A percentile compares a stretch with the other conserved stretches of the same genome.
Conservation (phyloP, 2,329 filamentous ascomycete species). For the Dothistroma pini region DNA sequence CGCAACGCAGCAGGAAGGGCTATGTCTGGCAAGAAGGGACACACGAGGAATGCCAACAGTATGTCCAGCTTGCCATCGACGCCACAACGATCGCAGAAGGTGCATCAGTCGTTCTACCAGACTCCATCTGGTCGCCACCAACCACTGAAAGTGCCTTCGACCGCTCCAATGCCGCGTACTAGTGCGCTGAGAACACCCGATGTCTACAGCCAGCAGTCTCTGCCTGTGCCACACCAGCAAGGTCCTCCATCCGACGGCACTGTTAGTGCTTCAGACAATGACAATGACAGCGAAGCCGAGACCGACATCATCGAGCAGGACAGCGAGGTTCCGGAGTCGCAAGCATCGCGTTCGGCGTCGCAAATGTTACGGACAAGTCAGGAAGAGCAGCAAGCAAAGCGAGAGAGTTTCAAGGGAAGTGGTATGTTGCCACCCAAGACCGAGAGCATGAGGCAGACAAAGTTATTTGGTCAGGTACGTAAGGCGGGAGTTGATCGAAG, state of each 20-base stretch:
- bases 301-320: constrained; percentile 59
- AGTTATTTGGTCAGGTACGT: constrained; percentile 59
- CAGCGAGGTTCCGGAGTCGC: constrained; percentile 65
- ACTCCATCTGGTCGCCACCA: constrained; percentile 27
- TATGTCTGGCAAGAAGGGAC: constrained; percentile 54
- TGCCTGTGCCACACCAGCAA: constrained; percentile 19
- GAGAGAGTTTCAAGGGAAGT: constrained; percentile 37
- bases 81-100: constrained; percentile 54
- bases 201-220: constrained; percentile 24
- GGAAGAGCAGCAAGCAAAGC: constrained; percentile 37
- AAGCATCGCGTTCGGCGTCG: constrained; percentile 76
- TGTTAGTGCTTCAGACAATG: constrained; percentile 64
- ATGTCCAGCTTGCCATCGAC: constrained; percentile 81
- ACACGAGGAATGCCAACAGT: constrained; percentile 74
- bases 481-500: constrained; percentile 49
- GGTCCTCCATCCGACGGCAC: constrained; percentile 54
- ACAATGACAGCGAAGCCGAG: constrained; percentile 49
- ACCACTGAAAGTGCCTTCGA: constrained; percentile 43
- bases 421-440: constrained; percentile 23
- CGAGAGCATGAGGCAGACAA: constrained; percentile 52
- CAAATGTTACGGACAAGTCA: constrained; percentile 51
- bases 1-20: constrained; percentile 48
- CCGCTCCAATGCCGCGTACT: constrained; percentile 47
- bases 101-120: constrained; percentile 50
- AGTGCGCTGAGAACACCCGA: constrained; percentile 40